Evolutionary conservation across 371 early-diverging fungal genomes (phyloP).

Genomic region (Cokeromyces recurvatus): DNA sequence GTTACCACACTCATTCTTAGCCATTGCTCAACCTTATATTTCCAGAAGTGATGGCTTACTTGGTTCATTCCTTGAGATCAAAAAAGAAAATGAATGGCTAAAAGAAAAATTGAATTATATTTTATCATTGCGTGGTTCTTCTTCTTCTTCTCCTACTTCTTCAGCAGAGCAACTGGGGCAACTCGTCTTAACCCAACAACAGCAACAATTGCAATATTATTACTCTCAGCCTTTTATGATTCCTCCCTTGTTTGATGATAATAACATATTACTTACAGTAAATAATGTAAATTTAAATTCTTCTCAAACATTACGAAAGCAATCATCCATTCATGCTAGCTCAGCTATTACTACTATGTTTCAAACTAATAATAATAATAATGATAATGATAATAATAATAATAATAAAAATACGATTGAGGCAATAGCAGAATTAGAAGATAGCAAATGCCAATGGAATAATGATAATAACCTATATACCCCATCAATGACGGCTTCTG

Average conservation of each 20-base stretch:
- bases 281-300: not conserved
- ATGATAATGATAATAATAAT: not conserved
- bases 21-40: constrained; percentile 39
- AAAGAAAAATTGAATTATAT: constrained; percentile 22
- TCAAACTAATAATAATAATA: constrained; percentile 5
- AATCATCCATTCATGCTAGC: not conserved
- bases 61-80: constrained; percentile 41
- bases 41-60: constrained; percentile 29
- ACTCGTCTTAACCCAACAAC: not conserved
- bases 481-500: too few relatives aligned
- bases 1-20: constrained; percentile 29
- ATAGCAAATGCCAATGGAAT: too few relatives aligned
- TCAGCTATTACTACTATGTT: not conserved
- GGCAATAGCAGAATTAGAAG: too few relatives aligned
- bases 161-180: not conserved
- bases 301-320: not conserved
- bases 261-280: too few relatives aligned
- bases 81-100: constrained; percentile 40
- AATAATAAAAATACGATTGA: too few relatives aligned
- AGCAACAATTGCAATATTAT: not conserved
- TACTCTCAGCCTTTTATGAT: too few relatives aligned
- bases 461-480: too few relatives aligned
- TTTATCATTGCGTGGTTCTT: not conserved
- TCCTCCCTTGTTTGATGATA: too few relatives aligned
- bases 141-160: not conserved